Percentiles rank a stretch among this genome's conserved stretches.
phyloP scores from a whole-genome alignment of 2,329 filamentous ascomycete genomes.

The Dothideomycetidae sp. region DNA sequence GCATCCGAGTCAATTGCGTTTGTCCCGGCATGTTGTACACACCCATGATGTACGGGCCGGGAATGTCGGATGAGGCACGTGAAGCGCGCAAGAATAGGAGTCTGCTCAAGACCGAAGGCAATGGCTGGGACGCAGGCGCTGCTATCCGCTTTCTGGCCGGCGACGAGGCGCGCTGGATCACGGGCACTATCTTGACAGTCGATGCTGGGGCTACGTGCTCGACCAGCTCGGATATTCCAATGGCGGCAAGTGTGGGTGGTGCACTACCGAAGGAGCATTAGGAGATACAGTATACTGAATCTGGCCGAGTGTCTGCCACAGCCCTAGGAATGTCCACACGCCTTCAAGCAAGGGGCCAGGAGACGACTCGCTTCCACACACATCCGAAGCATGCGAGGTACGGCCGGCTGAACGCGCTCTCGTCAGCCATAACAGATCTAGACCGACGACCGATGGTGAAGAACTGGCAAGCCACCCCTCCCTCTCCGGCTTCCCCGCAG shows the following conservation, averaged over 20 bases:
- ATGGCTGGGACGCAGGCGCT: slow-evolving; percentile 39
- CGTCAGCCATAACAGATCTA: no score
- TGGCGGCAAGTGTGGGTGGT: slow-evolving; percentile 1
- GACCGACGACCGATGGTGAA: no score
- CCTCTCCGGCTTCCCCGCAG: no score
- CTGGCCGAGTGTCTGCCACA: no score
- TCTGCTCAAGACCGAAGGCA: slow-evolving; percentile 40
- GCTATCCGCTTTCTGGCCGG: slow-evolving; percentile 39
- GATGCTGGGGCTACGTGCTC: slow-evolving; percentile 35
- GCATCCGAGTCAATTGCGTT: slow-evolving; percentile 42
- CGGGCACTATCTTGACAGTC: slow-evolving; percentile 34
- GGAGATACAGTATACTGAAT: no score
- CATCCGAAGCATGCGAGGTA: no score
- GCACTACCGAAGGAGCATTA: no score
- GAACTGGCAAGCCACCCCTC: no score
- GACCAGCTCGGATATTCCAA: slow-evolving; percentile 12
- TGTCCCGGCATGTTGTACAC: slow-evolving; percentile 43
- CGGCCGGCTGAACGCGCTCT: no score
- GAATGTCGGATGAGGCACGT: slow-evolving; percentile 37
- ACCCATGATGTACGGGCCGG: slow-evolving; percentile 39
- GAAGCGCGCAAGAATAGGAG: slow-evolving; percentile 36
- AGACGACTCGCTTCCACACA: no score
- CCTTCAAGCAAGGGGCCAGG: no score
- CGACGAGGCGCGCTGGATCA: slow-evolving; percentile 39
- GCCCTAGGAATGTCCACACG: no score